phyloP scores from a whole-genome alignment of 495 filamentous ascomycete species.

The Barbatosphaeria neglecta region DNA sequence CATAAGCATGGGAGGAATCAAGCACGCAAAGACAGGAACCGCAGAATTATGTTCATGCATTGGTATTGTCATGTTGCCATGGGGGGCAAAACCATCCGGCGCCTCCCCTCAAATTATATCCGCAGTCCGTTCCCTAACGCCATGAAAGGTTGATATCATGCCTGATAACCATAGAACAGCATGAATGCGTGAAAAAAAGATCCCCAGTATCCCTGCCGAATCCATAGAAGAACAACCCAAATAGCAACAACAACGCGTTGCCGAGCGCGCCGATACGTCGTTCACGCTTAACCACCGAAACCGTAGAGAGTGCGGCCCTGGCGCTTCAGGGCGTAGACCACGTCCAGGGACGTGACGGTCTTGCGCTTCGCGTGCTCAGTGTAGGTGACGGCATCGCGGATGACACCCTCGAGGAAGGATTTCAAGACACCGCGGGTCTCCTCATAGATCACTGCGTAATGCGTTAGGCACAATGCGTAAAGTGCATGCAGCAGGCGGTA shows the following conservation, averaged over 20 bases:
- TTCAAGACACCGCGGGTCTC: conserved; percentile 99
- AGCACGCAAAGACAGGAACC: too few relatives aligned
- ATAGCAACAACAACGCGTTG: background rate
- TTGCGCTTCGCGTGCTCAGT: conserved; percentile 96
- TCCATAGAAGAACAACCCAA: background rate
- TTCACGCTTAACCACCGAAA: conserved; percentile 75
- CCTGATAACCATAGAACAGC: background rate
- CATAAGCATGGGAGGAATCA: too few relatives aligned
- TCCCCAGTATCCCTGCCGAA: background rate
- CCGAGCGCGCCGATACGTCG: background rate
- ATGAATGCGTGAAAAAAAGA: background rate
- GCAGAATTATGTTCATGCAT: background rate
- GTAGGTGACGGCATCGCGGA: conserved; percentile 96
- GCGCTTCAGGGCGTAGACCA: conserved; percentile 91
- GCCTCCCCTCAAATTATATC: background rate
- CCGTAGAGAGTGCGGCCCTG: conserved; percentile 94
- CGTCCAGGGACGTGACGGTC: conserved; percentile 91
- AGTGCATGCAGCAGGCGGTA: conserved; percentile 28
- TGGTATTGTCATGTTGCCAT: background rate
- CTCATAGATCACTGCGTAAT: conserved; percentile 78
- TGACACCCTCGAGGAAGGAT: conserved; percentile 99
- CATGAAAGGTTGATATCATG: background rate
- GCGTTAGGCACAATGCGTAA: conserved; percentile 53
- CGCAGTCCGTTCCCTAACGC: background rate
- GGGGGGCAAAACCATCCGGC: background rate